Base-by-base conservation (phyloP, 2,329 filamentous ascomycete genomes). In the Trichoderma cornu-damae region DNA sequence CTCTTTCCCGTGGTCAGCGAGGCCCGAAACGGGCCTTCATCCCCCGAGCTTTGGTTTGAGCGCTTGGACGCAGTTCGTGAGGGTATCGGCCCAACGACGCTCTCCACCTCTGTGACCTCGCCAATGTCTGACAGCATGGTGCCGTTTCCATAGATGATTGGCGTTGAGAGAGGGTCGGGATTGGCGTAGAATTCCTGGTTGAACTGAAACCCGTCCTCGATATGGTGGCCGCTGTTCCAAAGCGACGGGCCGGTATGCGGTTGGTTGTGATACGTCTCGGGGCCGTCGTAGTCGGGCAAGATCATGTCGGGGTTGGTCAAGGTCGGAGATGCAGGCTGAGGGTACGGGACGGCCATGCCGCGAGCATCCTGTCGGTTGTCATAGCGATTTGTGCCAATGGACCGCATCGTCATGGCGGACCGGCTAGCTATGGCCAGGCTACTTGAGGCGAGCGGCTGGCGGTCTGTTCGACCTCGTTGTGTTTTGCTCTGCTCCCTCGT, bases 231-330 rank as follows among this genome's bases (percentile, higher is more conserved):
- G 63, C 75, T 76, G 61, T 78, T 78, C 81, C 80, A 82, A 70
- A 77, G 74, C 62, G 71, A 73, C n/a, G 82, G 66, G 28, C 77
- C 73, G 65, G 79, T 77, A 60, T 79, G 78, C 58, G 79, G 74
- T 67, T 73, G 72, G 66, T 76, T 67, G 69, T 82, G 73, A 68
- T 79, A 75, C 69, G 79, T 76, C 67, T 80, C 73, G 69, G 81
- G 69, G 70, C 79, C 79, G 62, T 84, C 82, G 67, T 86, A 85
- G 69, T 88, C 85, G 60, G 92, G 92, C 52, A 96, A 77, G 66
- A 96, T 96, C 90, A 96, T 92, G 70, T 96, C 92, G 52, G 91
- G 90, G 71, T 96, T 95, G 57, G 90, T 95, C 66, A 96, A 77
- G 2, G 92, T 96, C 46, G 92, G 92, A 59, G 90, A 95, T 11